Evolutionary conservation across 176 grass and related monocot genomes (phyloP).

Genomic region (Cenchrus americanus): DNA sequence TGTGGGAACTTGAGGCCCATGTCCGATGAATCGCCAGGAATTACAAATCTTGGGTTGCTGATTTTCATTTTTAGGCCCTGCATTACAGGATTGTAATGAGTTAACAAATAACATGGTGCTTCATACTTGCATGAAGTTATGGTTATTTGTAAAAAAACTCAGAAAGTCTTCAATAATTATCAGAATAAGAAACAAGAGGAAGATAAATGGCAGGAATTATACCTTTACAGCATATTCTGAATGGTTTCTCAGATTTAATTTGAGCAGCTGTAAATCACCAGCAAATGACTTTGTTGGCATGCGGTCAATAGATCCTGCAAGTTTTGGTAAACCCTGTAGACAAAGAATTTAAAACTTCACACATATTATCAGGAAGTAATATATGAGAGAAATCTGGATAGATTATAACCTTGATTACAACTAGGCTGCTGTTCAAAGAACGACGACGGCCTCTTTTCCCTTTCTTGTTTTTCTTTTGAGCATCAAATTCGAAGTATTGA

Average conservation of each 20-base stretch:
- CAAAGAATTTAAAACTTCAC: constrained; percentile 41
- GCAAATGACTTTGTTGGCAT: constrained; percentile 71
- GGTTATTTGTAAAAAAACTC: constrained; percentile 15
- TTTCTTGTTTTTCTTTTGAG: constrained; percentile 81
- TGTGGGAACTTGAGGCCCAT: constrained; percentile 59
- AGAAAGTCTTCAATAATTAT: constrained; percentile 22
- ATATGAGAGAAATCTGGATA: constrained; percentile 23
- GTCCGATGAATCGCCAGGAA: constrained; percentile 60
- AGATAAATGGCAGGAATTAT: constrained; percentile 27
- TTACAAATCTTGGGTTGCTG: constrained; percentile 84
- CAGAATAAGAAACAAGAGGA: constrained; percentile 6
- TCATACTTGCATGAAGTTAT: constrained; percentile 14
- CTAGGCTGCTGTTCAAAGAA: constrained; percentile 60
- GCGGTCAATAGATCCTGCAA: constrained; percentile 72
- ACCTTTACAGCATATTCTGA: constrained; percentile 94
- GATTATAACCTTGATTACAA: constrained; percentile 87
- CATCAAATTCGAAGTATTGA: constrained; percentile 74
- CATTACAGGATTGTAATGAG: constrained; percentile 40
- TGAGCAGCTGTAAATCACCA: constrained; percentile 80
- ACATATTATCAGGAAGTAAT: constrained; percentile 30
- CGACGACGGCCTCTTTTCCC: constrained; percentile 52
- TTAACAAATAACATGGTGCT: constrained; percentile 33
- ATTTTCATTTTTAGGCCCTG: constrained; percentile 97
- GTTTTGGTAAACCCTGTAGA: constrained; percentile 82
- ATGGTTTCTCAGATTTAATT: constrained; percentile 71